Evolutionary conservation across 1,284 basidiomycete species (phyloP).

Genomic region (Dichomitus squalens): DNA sequence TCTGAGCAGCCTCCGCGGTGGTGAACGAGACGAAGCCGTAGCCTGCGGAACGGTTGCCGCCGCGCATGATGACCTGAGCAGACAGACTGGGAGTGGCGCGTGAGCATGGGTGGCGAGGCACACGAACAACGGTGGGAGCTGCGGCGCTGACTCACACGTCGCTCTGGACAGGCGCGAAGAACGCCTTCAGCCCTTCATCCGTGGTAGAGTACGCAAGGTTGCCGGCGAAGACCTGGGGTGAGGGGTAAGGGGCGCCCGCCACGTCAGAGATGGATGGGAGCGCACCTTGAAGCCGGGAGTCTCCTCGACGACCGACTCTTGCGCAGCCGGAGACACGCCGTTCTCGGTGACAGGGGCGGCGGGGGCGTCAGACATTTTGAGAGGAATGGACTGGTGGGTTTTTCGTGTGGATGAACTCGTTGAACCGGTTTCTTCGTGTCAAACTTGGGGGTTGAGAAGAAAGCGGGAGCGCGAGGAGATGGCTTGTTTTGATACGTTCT

Average conservation of each 20-base stretch:
- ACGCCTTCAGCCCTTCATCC: conserved; percentile 88
- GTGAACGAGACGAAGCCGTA: conserved; percentile 90
- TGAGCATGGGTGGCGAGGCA: conserved; percentile 11
- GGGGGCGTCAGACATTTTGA: conserved; percentile 85
- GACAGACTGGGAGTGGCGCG: conserved; percentile 26
- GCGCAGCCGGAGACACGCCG: conserved; percentile 76
- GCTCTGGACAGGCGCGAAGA: conserved; percentile 80
- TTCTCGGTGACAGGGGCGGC: conserved; percentile 77
- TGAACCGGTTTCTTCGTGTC: conserved; percentile 82
- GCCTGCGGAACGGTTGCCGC: conserved; percentile 78
- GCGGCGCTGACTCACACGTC: conserved; percentile 69
- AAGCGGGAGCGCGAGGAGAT: conserved; percentile 38
- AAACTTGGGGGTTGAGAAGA: conserved; percentile 78
- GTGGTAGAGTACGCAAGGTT: conserved; percentile 88
- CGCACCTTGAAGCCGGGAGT: conserved; percentile 74
- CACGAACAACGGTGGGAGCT: conserved; percentile 31
- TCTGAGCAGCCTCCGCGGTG: conserved; percentile 80
- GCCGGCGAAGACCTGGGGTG: conserved; percentile 76
- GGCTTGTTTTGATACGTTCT: conserved; percentile 35
- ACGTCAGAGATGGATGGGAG: conserved; percentile 28
- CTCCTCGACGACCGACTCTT: conserved; percentile 67
- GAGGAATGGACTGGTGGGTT: conserved; percentile 52
- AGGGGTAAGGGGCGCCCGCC: conserved; percentile 27
- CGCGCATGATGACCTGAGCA: conserved; percentile 78
- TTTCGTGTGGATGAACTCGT: conserved; percentile 55